A percentile compares a stretch with the other conserved stretches of the same genome.
Conservation (phyloP, 495 filamentous ascomycete species). For the Podospora comata region DNA sequence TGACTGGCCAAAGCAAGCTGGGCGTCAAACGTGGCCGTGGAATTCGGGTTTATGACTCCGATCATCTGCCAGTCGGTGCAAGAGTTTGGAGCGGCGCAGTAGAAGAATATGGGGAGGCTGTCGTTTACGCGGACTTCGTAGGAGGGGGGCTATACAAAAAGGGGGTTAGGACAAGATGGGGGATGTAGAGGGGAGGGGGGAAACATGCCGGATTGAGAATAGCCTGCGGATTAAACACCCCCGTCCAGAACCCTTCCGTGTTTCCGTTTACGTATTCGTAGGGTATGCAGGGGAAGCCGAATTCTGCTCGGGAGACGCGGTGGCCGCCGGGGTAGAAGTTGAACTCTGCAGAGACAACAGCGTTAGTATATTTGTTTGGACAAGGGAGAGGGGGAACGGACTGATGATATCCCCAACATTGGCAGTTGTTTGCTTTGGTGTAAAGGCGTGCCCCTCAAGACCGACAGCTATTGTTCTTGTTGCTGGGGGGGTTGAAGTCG, state of each 20-base stretch:
- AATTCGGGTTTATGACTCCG: conserved; percentile 49
- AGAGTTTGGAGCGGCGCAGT: conserved; percentile 51
- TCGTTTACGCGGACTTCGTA: conserved; percentile 54
- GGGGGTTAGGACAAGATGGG: background rate
- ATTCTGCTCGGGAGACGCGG: conserved; percentile 56
- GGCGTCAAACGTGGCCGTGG: conserved; percentile 29
- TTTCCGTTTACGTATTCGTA: conserved; percentile 49
- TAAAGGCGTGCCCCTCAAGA: conserved; percentile 36
- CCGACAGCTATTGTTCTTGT: conserved; percentile 35
- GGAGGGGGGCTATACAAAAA: conserved; percentile 38
- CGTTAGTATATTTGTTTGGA: conserved; percentile 11
- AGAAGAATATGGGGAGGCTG: conserved; percentile 59
- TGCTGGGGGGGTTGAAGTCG: conserved; percentile 16
- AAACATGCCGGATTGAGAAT: conserved; percentile 36
- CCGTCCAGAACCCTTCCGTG: conserved; percentile 49
- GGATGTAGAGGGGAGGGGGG: background rate
- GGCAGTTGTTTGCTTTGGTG: conserved; percentile 33
- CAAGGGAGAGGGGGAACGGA: conserved; percentile 16
- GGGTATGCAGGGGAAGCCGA: conserved; percentile 54
- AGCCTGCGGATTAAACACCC: conserved; percentile 37
- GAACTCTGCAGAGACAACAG: conserved; percentile 38
- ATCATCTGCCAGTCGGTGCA: conserved; percentile 45
- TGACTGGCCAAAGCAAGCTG: conserved; percentile 32
- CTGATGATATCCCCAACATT: conserved; percentile 41
- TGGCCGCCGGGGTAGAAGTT: conserved; percentile 59